Evolutionary conservation across 805 yeast genomes (phyloP), one percentile per base, ranked within the genome.

Genomic region (Candida odintsovae): DNA sequence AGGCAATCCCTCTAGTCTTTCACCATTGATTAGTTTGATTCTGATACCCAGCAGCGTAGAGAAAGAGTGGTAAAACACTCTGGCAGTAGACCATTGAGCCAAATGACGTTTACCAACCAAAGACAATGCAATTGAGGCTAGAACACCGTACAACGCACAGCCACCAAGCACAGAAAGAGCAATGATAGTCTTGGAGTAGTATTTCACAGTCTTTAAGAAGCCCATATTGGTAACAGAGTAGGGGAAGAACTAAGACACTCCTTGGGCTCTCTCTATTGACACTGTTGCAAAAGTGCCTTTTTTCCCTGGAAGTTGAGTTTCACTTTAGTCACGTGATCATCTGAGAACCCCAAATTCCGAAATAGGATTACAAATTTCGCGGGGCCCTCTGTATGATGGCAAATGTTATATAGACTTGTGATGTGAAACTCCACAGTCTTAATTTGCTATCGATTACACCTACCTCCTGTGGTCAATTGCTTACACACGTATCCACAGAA

Each of bases 21-120:
- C 79, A 41, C 82, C 87, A 57, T 86, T 82, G 48, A 79, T 79
- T 47, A 94, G 69, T 45, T 75, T 77, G 49, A 92, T 80, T 52
- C 74, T 81, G 53, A 90, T 71, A 1, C 95, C 90, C 67, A 90
- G 66, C 4, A 82, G 41, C 3, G 69, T 64, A 29, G 87, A 77
- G 65, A 86, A 77, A 4, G 78, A 59, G 52, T 69, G 62, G 64
- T 86, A 85, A 62, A 86, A 90, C 40, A 83, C 85, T 52, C 95
- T 73, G 2, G 97, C 98, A 11, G 92, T 88, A 19, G 90, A 71
- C 80, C 90, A 90, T 68, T 94, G 99, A 2, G 95, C 81, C 42
- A 90, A 73, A 45, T 84, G 82, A 55, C 79, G 82, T 63, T 86
- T 86, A 21, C 96, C 95, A 15, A 83, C 53, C 7, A 89, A 44